Conservation (phyloP, 1,284 basidiomycete species). For the Grifola frondosa region DNA sequence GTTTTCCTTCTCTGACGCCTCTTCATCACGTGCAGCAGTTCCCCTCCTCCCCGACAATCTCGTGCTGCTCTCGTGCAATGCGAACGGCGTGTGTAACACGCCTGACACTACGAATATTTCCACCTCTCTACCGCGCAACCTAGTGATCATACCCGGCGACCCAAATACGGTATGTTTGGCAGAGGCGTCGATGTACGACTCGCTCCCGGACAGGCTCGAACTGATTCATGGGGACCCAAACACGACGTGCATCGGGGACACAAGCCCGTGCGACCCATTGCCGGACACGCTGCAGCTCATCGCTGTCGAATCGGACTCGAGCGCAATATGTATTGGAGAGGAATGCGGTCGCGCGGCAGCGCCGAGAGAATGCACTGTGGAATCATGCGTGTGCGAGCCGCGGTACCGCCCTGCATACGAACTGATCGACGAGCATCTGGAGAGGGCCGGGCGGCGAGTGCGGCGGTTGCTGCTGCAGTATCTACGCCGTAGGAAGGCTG, state of each 20-base stretch:
- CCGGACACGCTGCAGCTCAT: slow-evolving; percentile 15
- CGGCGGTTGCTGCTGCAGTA: too few species aligned
- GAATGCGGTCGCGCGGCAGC: slow-evolving; percentile 5
- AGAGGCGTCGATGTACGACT: slow-evolving; percentile 5
- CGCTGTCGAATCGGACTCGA: not conserved
- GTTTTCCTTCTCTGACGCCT: not conserved
- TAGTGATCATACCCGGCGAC: not conserved
- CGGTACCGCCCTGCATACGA: slow-evolving; percentile 79
- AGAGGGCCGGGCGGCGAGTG: too few species aligned
- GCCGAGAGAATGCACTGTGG: not conserved
- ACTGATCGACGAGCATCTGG: slow-evolving; percentile 72
- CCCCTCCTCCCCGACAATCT: not conserved
- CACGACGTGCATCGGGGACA: slow-evolving; percentile 17
- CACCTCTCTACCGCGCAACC: not conserved
- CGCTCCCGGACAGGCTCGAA: slow-evolving; percentile 19
- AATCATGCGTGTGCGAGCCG: slow-evolving; percentile 14
- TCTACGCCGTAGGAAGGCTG: too few species aligned
- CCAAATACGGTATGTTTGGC: slow-evolving; percentile 3
- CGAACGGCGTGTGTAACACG: too few species aligned
- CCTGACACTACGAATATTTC: not conserved
- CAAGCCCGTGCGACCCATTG: slow-evolving; percentile 14
- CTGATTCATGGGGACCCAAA: slow-evolving; percentile 13
- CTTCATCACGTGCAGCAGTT: slow-evolving; percentile 3
- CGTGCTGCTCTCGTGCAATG: too few species aligned
- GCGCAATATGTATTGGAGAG: not conserved